Conservation (phyloP, 2,329 filamentous ascomycete genomes). For the Phaeoacremonium minimum region DNA sequence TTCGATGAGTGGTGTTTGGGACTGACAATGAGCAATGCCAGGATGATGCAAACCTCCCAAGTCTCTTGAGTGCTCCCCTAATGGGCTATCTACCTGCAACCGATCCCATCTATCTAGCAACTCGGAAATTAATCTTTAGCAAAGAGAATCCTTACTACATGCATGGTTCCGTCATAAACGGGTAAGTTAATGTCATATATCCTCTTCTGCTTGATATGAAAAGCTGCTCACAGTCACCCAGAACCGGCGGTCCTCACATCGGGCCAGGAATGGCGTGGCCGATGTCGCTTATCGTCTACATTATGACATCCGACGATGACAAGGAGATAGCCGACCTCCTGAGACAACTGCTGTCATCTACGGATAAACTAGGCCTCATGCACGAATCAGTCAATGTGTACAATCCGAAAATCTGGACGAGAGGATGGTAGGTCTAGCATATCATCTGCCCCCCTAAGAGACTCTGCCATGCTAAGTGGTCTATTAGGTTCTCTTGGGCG, state of each 20-base stretch:
- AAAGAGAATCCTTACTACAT: slow-evolving; percentile 58
- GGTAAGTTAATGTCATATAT: no score
- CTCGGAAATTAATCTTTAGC: slow-evolving; percentile 61
- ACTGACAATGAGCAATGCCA: background rate
- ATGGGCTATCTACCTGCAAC: slow-evolving; percentile 45
- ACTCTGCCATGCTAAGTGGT: slow-evolving; percentile 18
- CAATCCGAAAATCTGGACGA: slow-evolving; percentile 51
- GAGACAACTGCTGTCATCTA: slow-evolving; percentile 50
- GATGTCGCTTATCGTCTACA: slow-evolving; percentile 64
- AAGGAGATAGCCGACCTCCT: slow-evolving; percentile 55
- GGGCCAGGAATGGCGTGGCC: slow-evolving; percentile 63
- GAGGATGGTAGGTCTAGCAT: slow-evolving; percentile 30
- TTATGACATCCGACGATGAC: slow-evolving; percentile 61
- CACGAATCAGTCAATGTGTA: slow-evolving; percentile 67
- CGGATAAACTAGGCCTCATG: slow-evolving; percentile 57
- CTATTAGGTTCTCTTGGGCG: slow-evolving; percentile 83
- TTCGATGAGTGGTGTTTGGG: no score
- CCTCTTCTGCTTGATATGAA: no score
- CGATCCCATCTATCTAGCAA: slow-evolving; percentile 59
- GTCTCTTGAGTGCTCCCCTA: slow-evolving; percentile 48
- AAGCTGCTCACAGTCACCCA: no score
- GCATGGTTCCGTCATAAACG: slow-evolving; percentile 12
- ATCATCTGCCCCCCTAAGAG: background rate
- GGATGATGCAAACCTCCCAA: slow-evolving; percentile 56
- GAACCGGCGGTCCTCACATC: slow-evolving; percentile 19